Evolutionary conservation across 2,329 filamentous ascomycete species (phyloP).

Genomic region (Colletotrichum scovillei): DNA sequence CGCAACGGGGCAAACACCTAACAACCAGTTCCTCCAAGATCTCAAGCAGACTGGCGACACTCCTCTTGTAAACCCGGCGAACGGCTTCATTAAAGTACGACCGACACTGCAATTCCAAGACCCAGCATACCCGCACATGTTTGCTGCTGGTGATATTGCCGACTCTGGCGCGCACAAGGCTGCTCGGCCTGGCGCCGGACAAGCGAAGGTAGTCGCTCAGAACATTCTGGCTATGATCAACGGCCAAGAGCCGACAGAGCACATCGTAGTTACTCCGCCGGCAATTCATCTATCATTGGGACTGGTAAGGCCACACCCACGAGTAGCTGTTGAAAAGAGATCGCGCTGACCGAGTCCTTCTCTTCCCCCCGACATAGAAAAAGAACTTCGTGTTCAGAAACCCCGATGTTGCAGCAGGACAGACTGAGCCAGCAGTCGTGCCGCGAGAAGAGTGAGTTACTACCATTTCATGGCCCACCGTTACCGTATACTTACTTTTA

Average conservation of each 20-base stretch:
- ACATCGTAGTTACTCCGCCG: neutral
- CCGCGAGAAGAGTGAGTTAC: constrained; percentile 9
- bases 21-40: constrained; percentile 2
- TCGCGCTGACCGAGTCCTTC: neutral
- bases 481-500: neutral
- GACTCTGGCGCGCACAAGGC: constrained; percentile 53
- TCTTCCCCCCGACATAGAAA: neutral
- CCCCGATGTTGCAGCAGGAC: constrained; percentile 7
- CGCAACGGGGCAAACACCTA: constrained; percentile 21
- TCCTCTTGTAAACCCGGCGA: neutral
- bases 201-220: constrained; percentile 54
- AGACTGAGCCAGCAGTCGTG: constrained; percentile 9
- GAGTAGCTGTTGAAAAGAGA: neutral
- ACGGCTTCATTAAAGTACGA: constrained; percentile 49
- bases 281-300: constrained; percentile 24
- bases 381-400: constrained; percentile 20
- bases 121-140: constrained; percentile 48
- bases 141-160: constrained; percentile 64
- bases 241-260: constrained; percentile 36
- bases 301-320: neutral
- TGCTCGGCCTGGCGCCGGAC: constrained; percentile 55
- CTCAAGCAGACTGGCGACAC: neutral
- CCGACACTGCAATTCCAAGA: constrained; percentile 56
- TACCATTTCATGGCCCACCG: accelerated
- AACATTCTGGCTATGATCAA: constrained; percentile 58